A percentile compares a stretch with the other conserved stretches of the same genome.
These are phyloP conservation scores for Grosmannia huntii DNA, from an alignment of 2,329 filamentous ascomycete genomes.

Conservation along the genomic window DNA sequence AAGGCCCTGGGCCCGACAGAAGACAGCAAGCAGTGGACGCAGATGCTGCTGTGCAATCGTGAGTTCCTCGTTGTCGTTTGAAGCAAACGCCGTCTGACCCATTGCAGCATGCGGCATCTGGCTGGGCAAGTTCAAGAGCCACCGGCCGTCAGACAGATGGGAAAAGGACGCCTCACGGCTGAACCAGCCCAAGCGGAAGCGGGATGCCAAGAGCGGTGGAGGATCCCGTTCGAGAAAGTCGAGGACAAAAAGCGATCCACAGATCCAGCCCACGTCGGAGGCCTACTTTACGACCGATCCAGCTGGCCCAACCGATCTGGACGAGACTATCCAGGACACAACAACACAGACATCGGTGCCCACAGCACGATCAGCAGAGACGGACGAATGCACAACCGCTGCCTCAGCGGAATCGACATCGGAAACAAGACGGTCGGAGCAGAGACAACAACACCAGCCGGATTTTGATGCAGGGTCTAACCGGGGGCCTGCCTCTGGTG, in stretches of 20 bases:
- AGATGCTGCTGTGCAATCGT: conserved; percentile 79
- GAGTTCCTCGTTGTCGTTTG: conserved; percentile 26
- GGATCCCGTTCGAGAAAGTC: conserved; percentile 34
- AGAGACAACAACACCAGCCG: conserved; percentile 2
- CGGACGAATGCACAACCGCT: neutral
- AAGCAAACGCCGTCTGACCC: neutral
- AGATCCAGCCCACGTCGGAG: conserved; percentile 37
- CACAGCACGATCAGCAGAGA: neutral
- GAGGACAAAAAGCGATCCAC: conserved; percentile 33
- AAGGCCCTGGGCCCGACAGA: conserved; percentile 52
- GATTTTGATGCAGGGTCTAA: conserved; percentile 21
- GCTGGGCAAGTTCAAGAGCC: conserved; percentile 77
- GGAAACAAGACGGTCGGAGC: neutral
- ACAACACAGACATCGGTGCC: neutral
- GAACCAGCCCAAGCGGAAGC: conserved; percentile 37
- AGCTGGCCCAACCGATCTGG: conserved; percentile 30
- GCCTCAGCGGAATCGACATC: neutral
- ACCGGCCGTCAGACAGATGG: conserved; percentile 78
- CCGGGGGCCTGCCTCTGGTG: conserved; percentile 16
- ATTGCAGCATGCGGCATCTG: conserved; percentile 75
- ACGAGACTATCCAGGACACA: conserved; percentile 3
- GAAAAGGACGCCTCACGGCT: conserved; percentile 47
- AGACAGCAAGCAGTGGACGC: conserved; percentile 54
- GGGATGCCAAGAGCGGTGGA: conserved; percentile 25
- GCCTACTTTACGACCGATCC: conserved; percentile 41